Conservation (phyloP, 208 protist genomes). For the Naegleria lovaniensis region DNA sequence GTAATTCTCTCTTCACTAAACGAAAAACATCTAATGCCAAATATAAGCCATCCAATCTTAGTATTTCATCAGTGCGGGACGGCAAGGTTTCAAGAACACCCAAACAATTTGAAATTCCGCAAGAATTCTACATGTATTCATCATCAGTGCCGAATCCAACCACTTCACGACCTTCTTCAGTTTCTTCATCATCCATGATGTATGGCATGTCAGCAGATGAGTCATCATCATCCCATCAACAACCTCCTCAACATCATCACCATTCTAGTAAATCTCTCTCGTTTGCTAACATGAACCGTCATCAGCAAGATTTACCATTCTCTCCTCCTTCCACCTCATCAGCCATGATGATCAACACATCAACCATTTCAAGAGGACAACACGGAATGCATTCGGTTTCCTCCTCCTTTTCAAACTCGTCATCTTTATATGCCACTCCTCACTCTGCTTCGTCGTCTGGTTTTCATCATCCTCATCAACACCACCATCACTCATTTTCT, state of each 20-base stretch:
- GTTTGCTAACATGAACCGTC: not conserved
- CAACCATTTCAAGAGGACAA: not conserved
- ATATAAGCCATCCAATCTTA: not conserved
- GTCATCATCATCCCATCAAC: not conserved
- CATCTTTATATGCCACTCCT: not conserved
- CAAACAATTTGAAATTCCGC: not conserved
- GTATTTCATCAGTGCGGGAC: not conserved
- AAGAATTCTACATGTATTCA: not conserved
- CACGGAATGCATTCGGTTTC: not conserved
- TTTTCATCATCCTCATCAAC: not conserved
- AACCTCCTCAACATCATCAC: not conserved
- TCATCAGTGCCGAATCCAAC: not conserved
- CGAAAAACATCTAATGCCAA: not conserved
- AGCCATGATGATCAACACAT: not conserved
- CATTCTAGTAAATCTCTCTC: not conserved
- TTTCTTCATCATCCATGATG: too few species aligned
- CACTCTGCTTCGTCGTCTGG: not conserved
- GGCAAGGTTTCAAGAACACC: not conserved
- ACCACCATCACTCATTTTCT: not conserved
- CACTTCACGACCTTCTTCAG: not conserved
- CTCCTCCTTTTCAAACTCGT: not conserved
- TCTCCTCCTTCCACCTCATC: not conserved
- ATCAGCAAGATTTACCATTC: not conserved
- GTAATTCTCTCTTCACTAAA: not conserved
- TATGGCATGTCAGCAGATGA: too few species aligned